phyloP scores from a whole-genome alignment of 2,329 filamentous ascomycete genomes.

The Talaromyces sp. region DNA sequence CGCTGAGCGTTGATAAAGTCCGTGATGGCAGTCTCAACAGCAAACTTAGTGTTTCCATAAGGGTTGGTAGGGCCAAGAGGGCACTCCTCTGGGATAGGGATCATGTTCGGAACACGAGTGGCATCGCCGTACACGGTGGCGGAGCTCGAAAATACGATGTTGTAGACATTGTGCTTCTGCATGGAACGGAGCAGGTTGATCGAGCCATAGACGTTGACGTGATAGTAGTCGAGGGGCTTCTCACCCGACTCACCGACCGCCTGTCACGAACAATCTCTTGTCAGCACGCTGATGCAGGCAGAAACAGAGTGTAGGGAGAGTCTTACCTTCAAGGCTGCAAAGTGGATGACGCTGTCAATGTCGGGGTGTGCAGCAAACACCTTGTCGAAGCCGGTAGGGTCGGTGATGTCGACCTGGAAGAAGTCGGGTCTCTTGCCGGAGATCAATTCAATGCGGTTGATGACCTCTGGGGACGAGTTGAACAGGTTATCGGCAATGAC shows the following conservation, averaged over 20 bases:
- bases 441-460: slow-evolving; percentile 94
- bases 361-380: slow-evolving; percentile 85
- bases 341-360: slow-evolving; percentile 98
- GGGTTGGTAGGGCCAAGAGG: slow-evolving; percentile 95
- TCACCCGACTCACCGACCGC: slow-evolving; percentile 93
- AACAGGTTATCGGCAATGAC: slow-evolving; percentile 95
- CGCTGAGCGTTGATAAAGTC: slow-evolving; percentile 87
- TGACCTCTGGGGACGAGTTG: slow-evolving; percentile 87
- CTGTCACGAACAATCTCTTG: slow-evolving; percentile 41
- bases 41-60: slow-evolving; percentile 94
- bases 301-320: neutral
- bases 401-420: slow-evolving; percentile 81
- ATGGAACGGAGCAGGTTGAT: slow-evolving; percentile 82
- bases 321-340: slow-evolving; percentile 84
- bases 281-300: neutral
- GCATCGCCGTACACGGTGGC: slow-evolving; percentile 98
- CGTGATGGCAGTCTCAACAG: slow-evolving; percentile 85
- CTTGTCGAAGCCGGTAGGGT: slow-evolving; percentile 75
- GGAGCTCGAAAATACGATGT: slow-evolving; percentile 97
- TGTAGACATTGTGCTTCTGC: slow-evolving; percentile 83
- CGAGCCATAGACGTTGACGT: slow-evolving; percentile 91
- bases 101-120: slow-evolving; percentile 95
- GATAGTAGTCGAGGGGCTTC: slow-evolving; percentile 95
- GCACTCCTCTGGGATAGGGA: slow-evolving; percentile 95
- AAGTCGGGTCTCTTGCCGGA: slow-evolving; percentile 82